Evolutionary conservation across 139 green algal genomes (phyloP).

Genomic region (Closterium sp.): DNA sequence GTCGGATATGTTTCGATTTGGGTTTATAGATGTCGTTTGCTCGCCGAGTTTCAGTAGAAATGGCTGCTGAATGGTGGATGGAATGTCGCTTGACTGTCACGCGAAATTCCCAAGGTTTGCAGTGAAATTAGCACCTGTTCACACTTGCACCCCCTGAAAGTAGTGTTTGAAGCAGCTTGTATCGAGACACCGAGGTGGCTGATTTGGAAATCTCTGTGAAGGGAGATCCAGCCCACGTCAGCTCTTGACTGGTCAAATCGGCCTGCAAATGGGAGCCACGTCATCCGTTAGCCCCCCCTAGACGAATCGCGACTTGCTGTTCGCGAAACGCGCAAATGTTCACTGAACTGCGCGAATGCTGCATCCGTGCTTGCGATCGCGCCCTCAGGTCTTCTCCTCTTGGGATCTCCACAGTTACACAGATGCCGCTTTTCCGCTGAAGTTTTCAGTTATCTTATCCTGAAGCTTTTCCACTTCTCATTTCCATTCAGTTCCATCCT

Average conservation of each 20-base stretch:
- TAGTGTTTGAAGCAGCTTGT: not conserved
- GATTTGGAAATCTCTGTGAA: not conserved
- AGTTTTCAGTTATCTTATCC: not conserved
- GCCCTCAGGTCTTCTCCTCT: not conserved
- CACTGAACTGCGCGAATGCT: not conserved
- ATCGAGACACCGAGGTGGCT: not conserved
- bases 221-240: not conserved
- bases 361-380: not conserved
- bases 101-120: not conserved
- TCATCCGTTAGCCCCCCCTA: not conserved
- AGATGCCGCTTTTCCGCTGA: too few relatives aligned
- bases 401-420: not conserved
- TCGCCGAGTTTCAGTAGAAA: not conserved
- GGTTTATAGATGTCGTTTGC: too few relatives aligned
- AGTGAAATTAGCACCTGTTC: not conserved
- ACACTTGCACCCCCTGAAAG: not conserved
- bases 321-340: not conserved
- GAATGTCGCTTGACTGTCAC: not conserved
- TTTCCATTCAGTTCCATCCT: not conserved
- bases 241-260: not conserved
- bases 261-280: not conserved
- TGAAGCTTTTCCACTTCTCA: not conserved
- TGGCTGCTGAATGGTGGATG: too few relatives aligned
- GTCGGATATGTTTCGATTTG: too few relatives aligned
- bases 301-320: not conserved